Evolutionary conservation across 352 stramenopile species (phyloP).

Genomic region (Phytopythium aichiense): DNA sequence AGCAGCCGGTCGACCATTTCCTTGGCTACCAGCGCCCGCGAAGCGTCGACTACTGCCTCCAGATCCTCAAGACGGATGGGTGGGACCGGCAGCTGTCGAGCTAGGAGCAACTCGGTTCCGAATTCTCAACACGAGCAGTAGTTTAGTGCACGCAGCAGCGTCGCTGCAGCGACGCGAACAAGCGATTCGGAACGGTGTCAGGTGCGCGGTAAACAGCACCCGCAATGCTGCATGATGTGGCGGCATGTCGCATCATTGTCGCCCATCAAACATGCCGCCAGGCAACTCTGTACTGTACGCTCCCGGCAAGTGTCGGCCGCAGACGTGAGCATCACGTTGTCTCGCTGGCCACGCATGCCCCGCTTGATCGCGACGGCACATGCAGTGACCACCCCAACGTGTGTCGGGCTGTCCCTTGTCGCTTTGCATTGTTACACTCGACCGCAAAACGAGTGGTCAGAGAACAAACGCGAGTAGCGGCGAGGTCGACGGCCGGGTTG

Average conservation of each 20-base stretch:
- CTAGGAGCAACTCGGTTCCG: conserved; percentile 6
- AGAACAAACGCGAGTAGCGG: no score
- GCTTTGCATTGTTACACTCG: no score
- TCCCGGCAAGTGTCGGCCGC: no score
- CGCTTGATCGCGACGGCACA: no score
- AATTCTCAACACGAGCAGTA: background rate
- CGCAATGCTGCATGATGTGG: background rate
- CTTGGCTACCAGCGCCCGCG: conserved; percentile 60
- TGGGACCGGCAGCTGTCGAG: conserved; percentile 33
- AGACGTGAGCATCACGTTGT: no score
- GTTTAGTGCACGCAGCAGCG: background rate
- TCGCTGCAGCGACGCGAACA: background rate
- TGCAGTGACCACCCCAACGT: no score
- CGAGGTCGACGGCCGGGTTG: no score
- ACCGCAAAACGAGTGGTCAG: no score
- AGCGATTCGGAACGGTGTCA: background rate
- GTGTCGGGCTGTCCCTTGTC: no score
- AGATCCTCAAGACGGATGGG: conserved; percentile 38
- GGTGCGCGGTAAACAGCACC: background rate
- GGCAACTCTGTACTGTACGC: background rate
- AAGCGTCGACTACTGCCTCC: conserved; percentile 51
- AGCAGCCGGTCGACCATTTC: conserved; percentile 39
- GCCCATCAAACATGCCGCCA: conserved; percentile 1
- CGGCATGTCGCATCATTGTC: background rate
- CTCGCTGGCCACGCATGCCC: background rate